phyloP scores from a whole-genome alignment of 352 stramenopile species.

The Pythium apleroticum region DNA sequence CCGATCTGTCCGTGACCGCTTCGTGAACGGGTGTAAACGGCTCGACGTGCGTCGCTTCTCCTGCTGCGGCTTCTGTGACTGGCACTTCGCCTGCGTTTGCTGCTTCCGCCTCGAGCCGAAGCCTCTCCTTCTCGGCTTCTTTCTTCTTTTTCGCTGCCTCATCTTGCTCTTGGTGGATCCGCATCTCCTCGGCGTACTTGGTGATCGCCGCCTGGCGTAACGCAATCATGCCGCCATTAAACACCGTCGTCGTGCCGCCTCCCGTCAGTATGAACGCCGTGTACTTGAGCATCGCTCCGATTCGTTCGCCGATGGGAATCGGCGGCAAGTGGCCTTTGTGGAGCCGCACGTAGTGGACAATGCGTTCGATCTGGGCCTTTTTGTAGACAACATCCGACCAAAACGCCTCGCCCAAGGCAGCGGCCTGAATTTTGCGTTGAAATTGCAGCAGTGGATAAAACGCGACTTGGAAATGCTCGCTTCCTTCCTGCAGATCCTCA shows the following conservation, averaged over 20 bases:
- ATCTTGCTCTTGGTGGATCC: slow-evolving; percentile 18
- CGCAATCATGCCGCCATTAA: slow-evolving; percentile 30
- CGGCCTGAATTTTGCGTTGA: slow-evolving; percentile 52
- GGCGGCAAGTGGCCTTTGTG: slow-evolving; percentile 50
- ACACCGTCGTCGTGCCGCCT: slow-evolving; percentile 16
- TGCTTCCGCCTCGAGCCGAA: slow-evolving; percentile 5
- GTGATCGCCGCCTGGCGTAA: slow-evolving; percentile 42
- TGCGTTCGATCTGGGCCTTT: slow-evolving; percentile 42
- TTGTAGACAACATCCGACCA: slow-evolving; percentile 41
- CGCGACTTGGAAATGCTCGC: slow-evolving; percentile 52
- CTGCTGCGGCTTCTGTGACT: neutral
- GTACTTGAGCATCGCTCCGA: slow-evolving; percentile 30
- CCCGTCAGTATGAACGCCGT: slow-evolving; percentile 15
- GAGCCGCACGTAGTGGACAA: slow-evolving; percentile 66
- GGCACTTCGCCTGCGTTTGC: neutral
- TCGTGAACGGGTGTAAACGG: neutral
- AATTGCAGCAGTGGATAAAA: slow-evolving; percentile 72
- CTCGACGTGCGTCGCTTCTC: neutral
- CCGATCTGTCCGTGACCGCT: neutral
- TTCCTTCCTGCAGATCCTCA: slow-evolving; percentile 53
- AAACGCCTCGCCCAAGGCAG: slow-evolving; percentile 50
- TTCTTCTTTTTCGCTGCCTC: slow-evolving; percentile 16
- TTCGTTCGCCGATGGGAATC: slow-evolving; percentile 33
- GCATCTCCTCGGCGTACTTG: slow-evolving; percentile 45
- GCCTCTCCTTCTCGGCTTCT: slow-evolving; percentile 10